Base-by-base conservation (phyloP, 192 early-diverging fungal genomes). In the Cladochytrium replicatum region DNA sequence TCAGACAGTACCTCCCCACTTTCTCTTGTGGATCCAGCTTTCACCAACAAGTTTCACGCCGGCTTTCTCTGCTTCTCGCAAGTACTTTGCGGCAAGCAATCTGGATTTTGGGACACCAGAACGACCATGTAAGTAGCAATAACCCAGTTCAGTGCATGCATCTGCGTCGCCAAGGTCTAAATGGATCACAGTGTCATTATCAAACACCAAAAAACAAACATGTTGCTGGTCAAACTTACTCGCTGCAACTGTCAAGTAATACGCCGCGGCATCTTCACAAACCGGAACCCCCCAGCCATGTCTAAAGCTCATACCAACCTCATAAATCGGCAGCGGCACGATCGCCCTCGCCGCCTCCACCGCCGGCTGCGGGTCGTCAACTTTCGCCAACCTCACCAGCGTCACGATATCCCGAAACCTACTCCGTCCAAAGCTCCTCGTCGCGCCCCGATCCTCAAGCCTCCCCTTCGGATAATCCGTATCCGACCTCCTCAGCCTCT, bases 211-310 rank as follows among this genome's bases (percentile, higher is more conserved):
- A n/a, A n/a, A n/a, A n/a, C n/a, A n/a, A n/a, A n/a, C n/a, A n/a
- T n/a, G n/a, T n/a, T n/a, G n/a, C n/a, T n/a, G n/a, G n/a, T n/a
- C n/a, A n/a, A n/a, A n/a, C n/a, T n/a, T n/a, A n/a, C n/a, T n/a
- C 1, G 62, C 55, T 2, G 62, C 55, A 6, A 46, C 50, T 19
- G 39, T 43, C 41, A 54, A 64, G 34, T 60, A 64, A 32, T 60
- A 64, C 3, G 54, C 21, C 27, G 62, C 55, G 1, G 55, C 48
- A 5, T 50, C 50, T 24, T 25, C 3, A 6, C 38, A 50, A 8
- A 41, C 48, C 29, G 62, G 56, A 9, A 64, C 28, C 13, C 62
- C 62, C 62, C 62, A 64, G 13, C 62, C 62, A 19, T 64, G 62
- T 6, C 41, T 19, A 15, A 54, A 60, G 13, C 48, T 59, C 15